Conservation (phyloP, 2,329 filamentous ascomycete species). For the Venturiaceae sp. region DNA sequence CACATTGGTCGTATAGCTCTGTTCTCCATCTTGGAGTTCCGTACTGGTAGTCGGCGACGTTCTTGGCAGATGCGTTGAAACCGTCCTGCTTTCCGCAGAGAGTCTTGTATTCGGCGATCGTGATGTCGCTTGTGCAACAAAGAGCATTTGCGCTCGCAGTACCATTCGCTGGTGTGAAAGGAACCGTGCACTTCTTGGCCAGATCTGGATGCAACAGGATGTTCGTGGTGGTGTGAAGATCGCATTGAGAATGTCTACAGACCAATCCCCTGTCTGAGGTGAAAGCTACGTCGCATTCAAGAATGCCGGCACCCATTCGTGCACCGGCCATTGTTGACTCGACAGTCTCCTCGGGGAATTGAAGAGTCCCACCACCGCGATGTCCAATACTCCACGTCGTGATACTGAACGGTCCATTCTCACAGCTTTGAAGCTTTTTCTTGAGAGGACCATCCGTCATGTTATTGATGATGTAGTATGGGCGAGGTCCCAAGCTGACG, state of each 20-base stretch:
- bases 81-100: slow-evolving; percentile 57
- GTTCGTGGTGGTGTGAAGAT: slow-evolving; percentile 28
- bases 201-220: slow-evolving; percentile 23
- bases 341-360: slow-evolving; percentile 25
- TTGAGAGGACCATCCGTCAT: slow-evolving; percentile 28
- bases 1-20: slow-evolving; percentile 56
- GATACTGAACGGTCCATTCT: slow-evolving; percentile 23
- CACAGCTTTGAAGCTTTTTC: slow-evolving; percentile 25
- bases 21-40: slow-evolving; percentile 54
- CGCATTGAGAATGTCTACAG: slow-evolving; percentile 27
- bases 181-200: slow-evolving; percentile 25
- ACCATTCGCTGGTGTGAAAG: slow-evolving; percentile 21
- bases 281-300: slow-evolving; percentile 29
- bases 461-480: slow-evolving; percentile 25
- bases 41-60: slow-evolving; percentile 45
- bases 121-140: slow-evolving; percentile 66
- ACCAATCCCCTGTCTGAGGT: slow-evolving; percentile 27
- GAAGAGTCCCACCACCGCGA: slow-evolving; percentile 24
- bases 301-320: slow-evolving; percentile 24
- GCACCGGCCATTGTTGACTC: slow-evolving; percentile 21
- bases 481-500: slow-evolving; percentile 19
- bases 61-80: slow-evolving; percentile 55
- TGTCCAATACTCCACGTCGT: slow-evolving; percentile 25
- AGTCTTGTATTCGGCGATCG: slow-evolving; percentile 54
- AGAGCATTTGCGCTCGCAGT: slow-evolving; percentile 44